phyloP scores from a whole-genome alignment of 164 flowering plant species.

The Dillenia turbinata region DNA sequence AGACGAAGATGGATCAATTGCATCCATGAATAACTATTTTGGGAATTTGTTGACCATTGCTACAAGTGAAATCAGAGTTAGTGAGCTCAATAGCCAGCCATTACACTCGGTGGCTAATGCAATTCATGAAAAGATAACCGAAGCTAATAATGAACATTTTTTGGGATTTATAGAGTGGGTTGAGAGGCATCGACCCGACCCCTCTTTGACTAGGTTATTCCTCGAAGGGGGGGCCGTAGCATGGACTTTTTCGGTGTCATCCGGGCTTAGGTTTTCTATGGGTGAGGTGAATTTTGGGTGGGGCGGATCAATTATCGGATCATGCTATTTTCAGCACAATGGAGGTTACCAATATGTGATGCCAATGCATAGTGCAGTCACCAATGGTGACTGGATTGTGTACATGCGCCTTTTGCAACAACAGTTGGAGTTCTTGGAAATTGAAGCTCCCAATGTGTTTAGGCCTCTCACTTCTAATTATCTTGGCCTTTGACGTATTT shows the following conservation, averaged over 20 bases:
- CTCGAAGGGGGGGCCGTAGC: slow-evolving; percentile 26
- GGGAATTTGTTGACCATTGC: slow-evolving; percentile 55
- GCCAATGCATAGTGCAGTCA: slow-evolving; percentile 49
- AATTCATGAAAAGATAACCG: slow-evolving; percentile 30
- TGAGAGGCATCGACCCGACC: slow-evolving; percentile 46
- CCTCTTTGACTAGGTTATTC: slow-evolving; percentile 32
- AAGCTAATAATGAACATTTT: slow-evolving; percentile 42
- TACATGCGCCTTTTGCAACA: slow-evolving; percentile 35
- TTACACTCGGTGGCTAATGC: slow-evolving; percentile 34
- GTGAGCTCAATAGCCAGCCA: slow-evolving; percentile 27
- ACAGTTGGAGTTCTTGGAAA: slow-evolving; percentile 40
- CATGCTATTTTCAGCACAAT: slow-evolving; percentile 56
- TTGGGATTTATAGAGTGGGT: slow-evolving; percentile 56
- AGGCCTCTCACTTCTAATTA: slow-evolving; percentile 28
- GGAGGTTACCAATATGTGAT: slow-evolving; percentile 38
- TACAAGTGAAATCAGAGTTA: slow-evolving; percentile 21
- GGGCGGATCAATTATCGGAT: slow-evolving; percentile 47
- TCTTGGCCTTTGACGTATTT: background rate
- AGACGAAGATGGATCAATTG: background rate
- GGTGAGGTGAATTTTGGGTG: slow-evolving; percentile 53
- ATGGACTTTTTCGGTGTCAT: slow-evolving; percentile 54
- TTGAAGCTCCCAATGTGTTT: slow-evolving; percentile 26
- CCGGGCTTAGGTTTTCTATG: slow-evolving; percentile 46
- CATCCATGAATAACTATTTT: slow-evolving; percentile 27
- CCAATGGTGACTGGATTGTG: slow-evolving; percentile 59